A percentile compares a stretch with the other conserved stretches of the same genome.
Evolutionary conservation across 352 stramenopile genomes (phyloP).

Genomic region (Albugo candida): DNA sequence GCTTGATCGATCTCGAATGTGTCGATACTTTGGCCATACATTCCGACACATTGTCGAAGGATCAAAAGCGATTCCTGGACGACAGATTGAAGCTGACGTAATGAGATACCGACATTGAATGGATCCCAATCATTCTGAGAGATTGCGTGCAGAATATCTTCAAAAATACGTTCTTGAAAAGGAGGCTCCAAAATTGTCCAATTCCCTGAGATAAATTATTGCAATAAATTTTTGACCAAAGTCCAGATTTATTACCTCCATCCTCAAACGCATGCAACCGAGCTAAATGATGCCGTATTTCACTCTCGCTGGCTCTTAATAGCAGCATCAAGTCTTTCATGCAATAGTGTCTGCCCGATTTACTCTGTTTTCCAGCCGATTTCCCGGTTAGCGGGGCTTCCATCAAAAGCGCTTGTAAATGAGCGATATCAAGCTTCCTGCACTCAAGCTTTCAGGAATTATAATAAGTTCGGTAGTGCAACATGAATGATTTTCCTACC

Average conservation of each 20-base stretch:
- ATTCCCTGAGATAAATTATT: constrained; percentile 6
- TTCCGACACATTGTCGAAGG: constrained; percentile 46
- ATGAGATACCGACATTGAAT: constrained; percentile 15
- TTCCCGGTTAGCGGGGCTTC: constrained; percentile 16
- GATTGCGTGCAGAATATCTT: constrained; percentile 47
- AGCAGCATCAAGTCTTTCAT: constrained; percentile 33
- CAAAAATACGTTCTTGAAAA: constrained; percentile 43
- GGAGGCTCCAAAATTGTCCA: constrained; percentile 37
- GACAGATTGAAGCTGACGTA: constrained; percentile 18
- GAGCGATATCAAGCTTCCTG: constrained; percentile 29
- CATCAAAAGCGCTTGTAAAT: constrained; percentile 39
- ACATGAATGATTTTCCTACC: constrained; percentile 12
- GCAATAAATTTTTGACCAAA: too few relatives aligned
- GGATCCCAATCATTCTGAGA: constrained; percentile 55
- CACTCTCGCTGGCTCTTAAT: constrained; percentile 42
- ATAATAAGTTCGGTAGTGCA: not conserved
- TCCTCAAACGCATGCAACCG: constrained; percentile 55
- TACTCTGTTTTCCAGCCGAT: constrained; percentile 20
- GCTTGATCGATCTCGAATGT: constrained; percentile 8
- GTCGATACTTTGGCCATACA: constrained; percentile 23
- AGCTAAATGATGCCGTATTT: constrained; percentile 35
- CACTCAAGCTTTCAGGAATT: constrained; percentile 25
- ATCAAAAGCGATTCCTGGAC: constrained; percentile 23
- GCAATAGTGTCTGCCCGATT: constrained; percentile 32
- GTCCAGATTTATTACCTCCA: too few relatives aligned